A percentile compares a stretch with the other conserved stretches of the same genome.
phyloP scores from a whole-genome alignment of 2,329 filamentous ascomycete species.

The Diplocarpon rosae region DNA sequence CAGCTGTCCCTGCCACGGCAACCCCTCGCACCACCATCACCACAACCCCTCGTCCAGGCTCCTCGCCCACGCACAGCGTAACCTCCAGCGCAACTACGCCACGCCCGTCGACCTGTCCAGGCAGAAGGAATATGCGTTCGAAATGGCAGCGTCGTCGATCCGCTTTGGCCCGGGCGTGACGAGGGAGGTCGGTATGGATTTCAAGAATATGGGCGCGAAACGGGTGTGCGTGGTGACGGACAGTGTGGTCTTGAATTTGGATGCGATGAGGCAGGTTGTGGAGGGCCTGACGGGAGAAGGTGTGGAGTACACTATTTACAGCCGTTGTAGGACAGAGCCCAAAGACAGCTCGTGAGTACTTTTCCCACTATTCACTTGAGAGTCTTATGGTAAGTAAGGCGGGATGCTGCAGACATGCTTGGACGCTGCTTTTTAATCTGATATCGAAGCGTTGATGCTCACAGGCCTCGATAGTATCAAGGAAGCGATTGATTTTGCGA shows the following conservation, averaged over 20 bases:
- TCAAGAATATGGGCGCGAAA: constrained; percentile 80
- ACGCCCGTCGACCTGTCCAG: constrained; percentile 61
- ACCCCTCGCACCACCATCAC: constrained; percentile 66
- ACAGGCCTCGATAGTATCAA: constrained; percentile 49
- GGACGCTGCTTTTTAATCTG: background rate
- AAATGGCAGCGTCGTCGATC: constrained; percentile 94
- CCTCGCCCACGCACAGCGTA: constrained; percentile 35
- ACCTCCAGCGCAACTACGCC: constrained; percentile 46
- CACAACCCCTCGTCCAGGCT: constrained; percentile 30
- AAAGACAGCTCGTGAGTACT: constrained; percentile 75
- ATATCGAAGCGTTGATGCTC: background rate
- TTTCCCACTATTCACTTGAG: background rate
- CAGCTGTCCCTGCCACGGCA: constrained; percentile 84
- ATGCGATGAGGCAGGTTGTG: constrained; percentile 81
- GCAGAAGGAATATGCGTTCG: constrained; percentile 94
- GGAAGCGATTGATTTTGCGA: constrained; percentile 79
- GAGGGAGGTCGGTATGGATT: constrained; percentile 95
- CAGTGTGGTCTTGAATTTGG: constrained; percentile 64
- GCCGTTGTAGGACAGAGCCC: constrained; percentile 74
- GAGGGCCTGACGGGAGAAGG: constrained; percentile 71
- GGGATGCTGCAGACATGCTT: too few relatives aligned
- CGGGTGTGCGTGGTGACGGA: constrained; percentile 91
- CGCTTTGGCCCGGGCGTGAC: constrained; percentile 89
- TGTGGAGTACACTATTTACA: constrained; percentile 70
- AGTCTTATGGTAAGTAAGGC: too few relatives aligned